Evolutionary conservation across 768 basidiomycete species (phyloP).

Genomic region (Russula abietina): DNA sequence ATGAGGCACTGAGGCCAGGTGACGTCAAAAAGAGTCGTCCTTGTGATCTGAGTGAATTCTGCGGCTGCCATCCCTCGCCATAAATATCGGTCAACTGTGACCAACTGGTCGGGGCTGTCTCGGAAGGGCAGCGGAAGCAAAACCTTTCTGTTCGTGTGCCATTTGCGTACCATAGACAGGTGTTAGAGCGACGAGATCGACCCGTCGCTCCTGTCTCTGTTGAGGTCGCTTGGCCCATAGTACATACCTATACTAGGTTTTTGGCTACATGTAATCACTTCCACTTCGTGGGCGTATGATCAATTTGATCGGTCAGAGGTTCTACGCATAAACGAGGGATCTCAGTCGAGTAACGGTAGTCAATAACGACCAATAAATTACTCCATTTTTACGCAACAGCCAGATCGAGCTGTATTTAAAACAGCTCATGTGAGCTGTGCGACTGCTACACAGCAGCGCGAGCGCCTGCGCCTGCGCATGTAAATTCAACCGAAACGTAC

Average conservation of each 20-base stretch:
- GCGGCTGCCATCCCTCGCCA: not conserved
- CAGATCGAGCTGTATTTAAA: not conserved
- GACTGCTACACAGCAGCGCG: no score
- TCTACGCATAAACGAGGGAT: no score
- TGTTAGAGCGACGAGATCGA: no score
- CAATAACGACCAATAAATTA: not conserved
- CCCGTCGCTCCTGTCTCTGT: not conserved
- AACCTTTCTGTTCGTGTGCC: not conserved
- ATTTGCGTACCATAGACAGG: no score
- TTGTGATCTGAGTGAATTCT: slow-evolving; percentile 4
- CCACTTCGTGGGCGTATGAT: no score
- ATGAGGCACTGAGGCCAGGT: not conserved
- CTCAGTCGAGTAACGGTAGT: not conserved
- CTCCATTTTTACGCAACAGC: not conserved
- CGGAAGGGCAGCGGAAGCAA: not conserved
- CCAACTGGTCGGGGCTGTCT: slow-evolving; percentile 1
- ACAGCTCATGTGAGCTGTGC: not conserved
- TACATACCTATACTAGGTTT: not conserved
- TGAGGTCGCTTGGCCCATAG: not conserved
- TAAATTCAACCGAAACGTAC: no score
- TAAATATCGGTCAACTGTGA: not conserved
- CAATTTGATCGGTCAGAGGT: not conserved
- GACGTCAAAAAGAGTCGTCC: slow-evolving; percentile 8
- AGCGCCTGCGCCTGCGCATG: no score
- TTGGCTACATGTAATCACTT: not conserved